Conservation (phyloP, 345 rosid species). For the Eucalyptus guilfoylei region DNA sequence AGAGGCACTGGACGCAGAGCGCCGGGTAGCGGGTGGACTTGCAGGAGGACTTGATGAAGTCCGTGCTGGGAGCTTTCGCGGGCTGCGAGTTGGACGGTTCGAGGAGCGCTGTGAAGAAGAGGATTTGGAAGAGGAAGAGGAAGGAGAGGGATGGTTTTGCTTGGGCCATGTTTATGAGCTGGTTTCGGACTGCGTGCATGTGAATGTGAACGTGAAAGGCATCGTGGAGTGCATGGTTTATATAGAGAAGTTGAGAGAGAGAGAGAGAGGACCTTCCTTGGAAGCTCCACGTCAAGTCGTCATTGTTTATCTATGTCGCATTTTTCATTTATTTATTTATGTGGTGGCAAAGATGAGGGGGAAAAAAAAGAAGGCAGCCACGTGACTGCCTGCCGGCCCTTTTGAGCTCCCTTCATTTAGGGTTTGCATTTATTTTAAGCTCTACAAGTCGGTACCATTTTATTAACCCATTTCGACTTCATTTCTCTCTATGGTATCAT, state of each 20-base stretch:
- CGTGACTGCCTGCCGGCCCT: neutral
- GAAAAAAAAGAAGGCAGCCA: neutral
- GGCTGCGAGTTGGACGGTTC: neutral
- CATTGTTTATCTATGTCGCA: neutral
- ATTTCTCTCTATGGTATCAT: neutral
- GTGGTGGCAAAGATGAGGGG: neutral
- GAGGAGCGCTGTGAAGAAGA: neutral
- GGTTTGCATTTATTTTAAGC: neutral
- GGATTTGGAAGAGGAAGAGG: neutral
- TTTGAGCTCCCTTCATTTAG: neutral
- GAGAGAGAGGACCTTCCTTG: neutral
- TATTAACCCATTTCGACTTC: neutral
- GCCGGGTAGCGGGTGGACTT: constrained; percentile 10
- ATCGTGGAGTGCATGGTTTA: neutral
- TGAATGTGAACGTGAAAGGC: neutral
- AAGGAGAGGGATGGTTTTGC: neutral
- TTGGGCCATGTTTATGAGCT: neutral
- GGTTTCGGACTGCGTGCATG: neutral
- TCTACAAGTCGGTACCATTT: neutral
- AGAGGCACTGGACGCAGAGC: constrained; percentile 10
- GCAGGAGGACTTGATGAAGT: constrained; percentile 12
- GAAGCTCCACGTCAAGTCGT: neutral
- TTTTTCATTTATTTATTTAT: neutral
- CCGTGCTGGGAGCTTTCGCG: neutral
- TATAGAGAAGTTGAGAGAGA: neutral